Conservation (phyloP, 2,329 filamentous ascomycete genomes). For the Seiridium cupressi region DNA sequence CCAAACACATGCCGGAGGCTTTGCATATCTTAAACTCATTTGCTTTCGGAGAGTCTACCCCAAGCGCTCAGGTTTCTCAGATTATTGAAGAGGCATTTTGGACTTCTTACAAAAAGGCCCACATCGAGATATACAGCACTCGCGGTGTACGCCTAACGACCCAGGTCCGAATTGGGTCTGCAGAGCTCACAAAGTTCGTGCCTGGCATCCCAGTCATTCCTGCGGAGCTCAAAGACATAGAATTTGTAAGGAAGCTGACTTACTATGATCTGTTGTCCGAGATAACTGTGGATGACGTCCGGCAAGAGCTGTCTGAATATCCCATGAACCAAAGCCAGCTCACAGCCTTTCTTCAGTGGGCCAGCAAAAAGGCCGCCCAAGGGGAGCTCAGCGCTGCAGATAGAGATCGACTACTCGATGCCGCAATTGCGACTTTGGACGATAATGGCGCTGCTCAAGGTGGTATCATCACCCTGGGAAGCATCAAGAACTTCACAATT, state of each 20-base stretch:
- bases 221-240: slow-evolving; percentile 67
- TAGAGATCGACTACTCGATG: slow-evolving; percentile 70
- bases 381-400: slow-evolving; percentile 70
- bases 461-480: slow-evolving; percentile 73
- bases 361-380: slow-evolving; percentile 67
- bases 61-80: slow-evolving; percentile 77
- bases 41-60: slow-evolving; percentile 85
- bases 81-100: slow-evolving; percentile 95
- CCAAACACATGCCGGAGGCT: slow-evolving; percentile 71
- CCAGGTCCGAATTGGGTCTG: slow-evolving; percentile 72
- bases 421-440: slow-evolving; percentile 71
- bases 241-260: slow-evolving; percentile 76
- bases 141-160: slow-evolving; percentile 83
- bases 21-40: slow-evolving; percentile 85
- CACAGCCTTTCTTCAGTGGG: slow-evolving; percentile 81
- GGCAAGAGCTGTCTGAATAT: slow-evolving; percentile 76
- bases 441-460: slow-evolving; percentile 58
- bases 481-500: slow-evolving; percentile 73
- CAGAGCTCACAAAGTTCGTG: slow-evolving; percentile 71
- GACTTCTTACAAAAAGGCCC: slow-evolving; percentile 80
- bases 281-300: slow-evolving; percentile 85
- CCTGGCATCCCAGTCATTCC: slow-evolving; percentile 86
- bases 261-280: slow-evolving; percentile 85
- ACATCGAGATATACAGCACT: slow-evolving; percentile 85
- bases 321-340: slow-evolving; percentile 79